Evolutionary conservation across 1,284 basidiomycete species (phyloP).

Genomic region (Ustilago sp.): DNA sequence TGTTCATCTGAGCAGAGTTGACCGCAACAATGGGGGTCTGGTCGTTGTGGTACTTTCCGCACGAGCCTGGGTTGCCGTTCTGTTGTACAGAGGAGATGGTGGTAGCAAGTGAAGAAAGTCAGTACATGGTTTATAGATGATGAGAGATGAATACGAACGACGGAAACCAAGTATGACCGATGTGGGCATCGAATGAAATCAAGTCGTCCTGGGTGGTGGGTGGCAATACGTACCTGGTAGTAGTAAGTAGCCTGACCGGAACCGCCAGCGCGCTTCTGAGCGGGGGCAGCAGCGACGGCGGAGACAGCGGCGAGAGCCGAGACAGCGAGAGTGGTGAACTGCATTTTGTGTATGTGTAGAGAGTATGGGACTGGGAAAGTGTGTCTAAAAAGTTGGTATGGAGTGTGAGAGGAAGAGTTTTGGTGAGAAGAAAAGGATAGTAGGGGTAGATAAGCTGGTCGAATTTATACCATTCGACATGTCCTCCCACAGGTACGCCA

Average conservation of each 20-base stretch:
- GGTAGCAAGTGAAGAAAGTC: constrained; percentile 2
- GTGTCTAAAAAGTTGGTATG: neutral
- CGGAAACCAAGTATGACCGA: neutral
- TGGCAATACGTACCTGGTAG: constrained; percentile 29
- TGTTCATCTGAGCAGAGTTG: constrained; percentile 46
- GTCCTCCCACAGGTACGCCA: neutral
- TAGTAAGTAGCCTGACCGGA: constrained; percentile 53
- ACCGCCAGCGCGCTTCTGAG: constrained; percentile 36
- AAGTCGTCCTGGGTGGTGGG: neutral
- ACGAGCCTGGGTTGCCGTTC: constrained; percentile 58
- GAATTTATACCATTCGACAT: constrained; percentile 30
- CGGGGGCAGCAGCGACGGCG: constrained; percentile 39
- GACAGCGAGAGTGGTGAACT: constrained; percentile 51
- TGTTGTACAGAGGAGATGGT: neutral
- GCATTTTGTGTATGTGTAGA: constrained; percentile 34
- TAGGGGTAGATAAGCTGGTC: neutral
- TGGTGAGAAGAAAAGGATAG: neutral
- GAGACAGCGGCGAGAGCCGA: constrained; percentile 41
- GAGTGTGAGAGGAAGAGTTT: constrained; percentile 2
- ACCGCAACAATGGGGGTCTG: constrained; percentile 34
- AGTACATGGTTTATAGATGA: constrained; percentile 1
- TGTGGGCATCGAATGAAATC: neutral
- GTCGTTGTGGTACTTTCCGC: constrained; percentile 59
- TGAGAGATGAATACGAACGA: neutral
- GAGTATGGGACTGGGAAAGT: neutral